Evolutionary conservation across 768 basidiomycete species (phyloP).

Genomic region (Boletus fagicola): DNA sequence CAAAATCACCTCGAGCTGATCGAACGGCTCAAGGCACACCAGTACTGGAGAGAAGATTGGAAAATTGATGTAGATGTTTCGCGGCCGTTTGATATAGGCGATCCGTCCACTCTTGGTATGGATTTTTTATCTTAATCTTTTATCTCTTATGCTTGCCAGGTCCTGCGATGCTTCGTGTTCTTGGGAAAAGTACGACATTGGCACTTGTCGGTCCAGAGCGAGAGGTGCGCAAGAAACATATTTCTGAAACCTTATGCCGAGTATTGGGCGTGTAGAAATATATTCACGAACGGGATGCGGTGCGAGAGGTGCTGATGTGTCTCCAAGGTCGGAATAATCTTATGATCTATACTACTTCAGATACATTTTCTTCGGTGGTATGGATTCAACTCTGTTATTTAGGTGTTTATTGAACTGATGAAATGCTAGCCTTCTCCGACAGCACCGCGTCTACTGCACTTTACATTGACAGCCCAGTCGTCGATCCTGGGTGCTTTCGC

Average conservation of each 20-base stretch:
- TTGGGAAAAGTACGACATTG: constrained; percentile 39
- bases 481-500: constrained; percentile 65
- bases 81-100: constrained; percentile 57
- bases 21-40: constrained; percentile 59
- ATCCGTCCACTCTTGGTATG: constrained; percentile 72
- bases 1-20: constrained; percentile 46
- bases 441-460: constrained; percentile 61
- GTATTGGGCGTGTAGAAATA: constrained; percentile 45
- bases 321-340: constrained; percentile 71
- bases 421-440: constrained; percentile 43
- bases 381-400: not conserved
- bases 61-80: constrained; percentile 42
- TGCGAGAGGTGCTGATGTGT: constrained; percentile 73
- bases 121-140: not conserved
- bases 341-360: constrained; percentile 41
- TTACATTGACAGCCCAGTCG: constrained; percentile 62
- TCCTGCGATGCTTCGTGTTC: constrained; percentile 41
- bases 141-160: constrained; percentile 32
- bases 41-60: constrained; percentile 79
- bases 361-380: constrained; percentile 36
- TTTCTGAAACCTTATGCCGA: not conserved
- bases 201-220: constrained; percentile 40
- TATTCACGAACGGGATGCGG: constrained; percentile 72
- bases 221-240: constrained; percentile 35
- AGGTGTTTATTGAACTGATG: not conserved